Evolutionary conservation across 768 basidiomycete genomes (phyloP), one percentile per base, ranked within the genome.

Genomic region (Termitomyces sp.): DNA sequence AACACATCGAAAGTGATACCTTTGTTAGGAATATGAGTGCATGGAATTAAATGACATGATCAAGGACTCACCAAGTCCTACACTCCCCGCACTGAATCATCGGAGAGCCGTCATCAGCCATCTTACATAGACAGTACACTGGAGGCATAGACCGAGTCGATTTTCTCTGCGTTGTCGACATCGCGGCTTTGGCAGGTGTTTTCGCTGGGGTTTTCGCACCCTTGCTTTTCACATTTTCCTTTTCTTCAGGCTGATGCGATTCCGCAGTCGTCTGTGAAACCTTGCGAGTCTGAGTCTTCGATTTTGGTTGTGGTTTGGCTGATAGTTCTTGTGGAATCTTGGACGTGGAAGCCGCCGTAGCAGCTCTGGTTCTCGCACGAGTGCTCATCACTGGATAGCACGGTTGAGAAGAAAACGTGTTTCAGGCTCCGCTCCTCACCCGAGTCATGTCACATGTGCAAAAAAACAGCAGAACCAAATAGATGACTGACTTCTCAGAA

Each of bases 1-100:
- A 10, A 92, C 78, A 71, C 92, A 94, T n/a, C 72, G 71, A 64
- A 93, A 93, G 70, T 94, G 92, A 70, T 84, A 92, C 92, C 92
- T 94, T 52, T 3, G 26, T 56, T 55, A 57, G 22, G 43, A 7
- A 44, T 22, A 32, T 47, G 50, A 66, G 59, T 40, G 56, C 48
- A 44, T 47, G 50, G 32, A 41, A 57, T 33, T 43, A 55, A 20
- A 32, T 41, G 16, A 36, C 3, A 10, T 24, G 28, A 52, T 54
- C 47, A 54, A n/a, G 1, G 20, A 52, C 76, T 49, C 60, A 77
- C 92, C 91, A 92, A 61, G 85, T 85, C 26, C 73, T 76, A 68
- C 92, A 94, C 52, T 79, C 74, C 26, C 82, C 78, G 66, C 92
- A 94, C 36, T 73, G 74, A 50, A 93, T 85, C 90, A 92, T 92